phyloP scores from a whole-genome alignment of 495 filamentous ascomycete species.

The Neurospora sp. region DNA sequence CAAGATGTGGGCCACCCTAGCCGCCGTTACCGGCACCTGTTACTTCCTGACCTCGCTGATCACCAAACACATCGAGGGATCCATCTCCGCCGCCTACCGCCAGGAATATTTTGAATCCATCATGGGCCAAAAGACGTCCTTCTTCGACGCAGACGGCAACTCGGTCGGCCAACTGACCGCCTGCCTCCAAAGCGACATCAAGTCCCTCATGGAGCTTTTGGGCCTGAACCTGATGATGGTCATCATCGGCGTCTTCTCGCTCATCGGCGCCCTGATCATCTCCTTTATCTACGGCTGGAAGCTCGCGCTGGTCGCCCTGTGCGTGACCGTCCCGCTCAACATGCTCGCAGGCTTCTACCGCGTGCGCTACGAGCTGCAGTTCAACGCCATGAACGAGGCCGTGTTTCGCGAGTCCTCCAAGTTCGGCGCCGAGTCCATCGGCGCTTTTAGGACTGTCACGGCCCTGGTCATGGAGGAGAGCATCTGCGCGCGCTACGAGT shows the following conservation, averaged over 20 bases:
- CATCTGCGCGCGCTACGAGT: slow-evolving; percentile 37
- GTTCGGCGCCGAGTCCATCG: slow-evolving; percentile 51
- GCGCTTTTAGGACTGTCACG: slow-evolving; percentile 49
- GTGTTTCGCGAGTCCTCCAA: slow-evolving; percentile 49
- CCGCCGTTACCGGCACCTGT: slow-evolving; percentile 25
- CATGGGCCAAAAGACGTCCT: slow-evolving; percentile 46
- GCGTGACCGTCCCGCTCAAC: slow-evolving; percentile 40
- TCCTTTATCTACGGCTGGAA: slow-evolving; percentile 51
- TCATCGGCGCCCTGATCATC: slow-evolving; percentile 40
- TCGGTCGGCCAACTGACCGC: slow-evolving; percentile 52
- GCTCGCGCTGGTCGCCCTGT: slow-evolving; percentile 39
- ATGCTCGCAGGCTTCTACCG: slow-evolving; percentile 42
- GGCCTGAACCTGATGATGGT: slow-evolving; percentile 46
- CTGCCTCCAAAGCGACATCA: slow-evolving; percentile 48
- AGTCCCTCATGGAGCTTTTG: slow-evolving; percentile 52
- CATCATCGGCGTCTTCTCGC: slow-evolving; percentile 38
- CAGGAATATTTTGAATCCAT: slow-evolving; percentile 50
- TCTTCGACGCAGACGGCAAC: slow-evolving; percentile 56
- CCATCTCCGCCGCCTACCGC: slow-evolving; percentile 41
- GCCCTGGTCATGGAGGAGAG: slow-evolving; percentile 45
- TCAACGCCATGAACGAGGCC: slow-evolving; percentile 44
- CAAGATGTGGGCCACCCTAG: slow-evolving; percentile 39
- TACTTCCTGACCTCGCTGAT: slow-evolving; percentile 30
- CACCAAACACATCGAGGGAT: slow-evolving; percentile 27
- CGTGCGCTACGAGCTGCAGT: slow-evolving; percentile 44